Evolutionary conservation across 345 rosid genomes (phyloP), one percentile per base, ranked within the genome.

Genomic region (Salix caprea): DNA sequence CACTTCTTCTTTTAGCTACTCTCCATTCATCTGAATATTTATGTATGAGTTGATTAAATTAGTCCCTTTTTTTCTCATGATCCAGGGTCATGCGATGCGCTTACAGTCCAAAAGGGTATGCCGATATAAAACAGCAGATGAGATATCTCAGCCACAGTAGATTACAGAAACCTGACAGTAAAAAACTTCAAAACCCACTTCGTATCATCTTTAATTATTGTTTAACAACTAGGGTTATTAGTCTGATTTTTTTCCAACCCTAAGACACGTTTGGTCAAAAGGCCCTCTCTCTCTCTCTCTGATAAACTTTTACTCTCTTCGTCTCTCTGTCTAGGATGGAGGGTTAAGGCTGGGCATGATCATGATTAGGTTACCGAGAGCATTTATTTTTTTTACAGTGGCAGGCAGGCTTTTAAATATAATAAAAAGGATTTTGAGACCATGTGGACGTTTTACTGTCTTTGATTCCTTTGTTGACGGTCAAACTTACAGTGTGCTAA

Each of bases 401-500:
- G 62, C 26, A 64, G 46, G 69, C 72, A 79, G 80, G 80, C 78
- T 81, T 83, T 74, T 73, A 12, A 78, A 56, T 64, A 52, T 72
- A 64, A 71, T 76, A 73, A 78, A 36, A 74, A 61, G 40, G 69
- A 16, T 65, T 30, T 78, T 68, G 72, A 56, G 79, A 78, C 84
- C 85, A 82, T 82, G 89, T 82, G 89, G 74, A 58, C 28, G 64
- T 82, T 84, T 84, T 83, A 84, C 79, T 81, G n/a, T 79, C 76
- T 69, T 80, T 75, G 88, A 87, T 83, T 87, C 85, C 81, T 79
- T 82, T 79, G 34, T 87, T 81, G 88, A 85, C 88, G 84, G 88
- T 87, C 89, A 87, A 87, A 87, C 81, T 74, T 77, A 69, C 72
- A 34, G 71, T 76, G 69, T 36, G 58, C 69, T 46, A 78, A 65